These are phyloP conservation scores for Smallanthus sonchifolius DNA, from an alignment of 129 eudicot species.

Conservation along the genomic window DNA sequence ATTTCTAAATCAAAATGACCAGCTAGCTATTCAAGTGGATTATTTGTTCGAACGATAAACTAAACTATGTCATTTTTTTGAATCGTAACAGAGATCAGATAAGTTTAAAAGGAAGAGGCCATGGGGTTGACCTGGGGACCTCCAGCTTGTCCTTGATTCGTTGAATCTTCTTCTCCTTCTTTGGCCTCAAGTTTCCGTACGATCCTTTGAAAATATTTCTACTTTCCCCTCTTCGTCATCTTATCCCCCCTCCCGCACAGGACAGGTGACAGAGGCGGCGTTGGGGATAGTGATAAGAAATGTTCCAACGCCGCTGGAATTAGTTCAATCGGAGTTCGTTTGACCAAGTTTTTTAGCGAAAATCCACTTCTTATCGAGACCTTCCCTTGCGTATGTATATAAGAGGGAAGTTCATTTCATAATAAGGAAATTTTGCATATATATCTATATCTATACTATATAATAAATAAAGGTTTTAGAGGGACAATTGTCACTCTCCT, in stretches of 20 bases:
- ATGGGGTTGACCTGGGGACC: constrained; percentile 98
- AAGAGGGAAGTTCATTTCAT: no score
- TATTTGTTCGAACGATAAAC: not conserved
- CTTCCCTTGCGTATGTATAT: no score
- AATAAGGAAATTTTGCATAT: no score
- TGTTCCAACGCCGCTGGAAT: no score
- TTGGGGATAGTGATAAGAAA: constrained; percentile 45
- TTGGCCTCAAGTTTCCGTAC: constrained; percentile 78
- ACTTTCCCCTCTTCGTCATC: constrained; percentile 82
- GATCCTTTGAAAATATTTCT: constrained; percentile 88
- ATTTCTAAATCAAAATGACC: not conserved
- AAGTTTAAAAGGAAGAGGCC: constrained; percentile 98
- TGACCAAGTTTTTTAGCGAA: no score
- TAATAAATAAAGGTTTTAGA: no score
- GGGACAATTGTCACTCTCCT: no score
- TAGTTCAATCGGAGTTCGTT: no score
- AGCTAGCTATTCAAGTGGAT: not conserved
- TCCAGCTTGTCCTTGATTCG: constrained; percentile 88
- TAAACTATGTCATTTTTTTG: constrained; percentile 1
- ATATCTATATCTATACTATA: no score
- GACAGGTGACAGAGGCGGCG: constrained; percentile 36
- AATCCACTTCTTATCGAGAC: no score
- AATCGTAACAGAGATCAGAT: constrained; percentile 25
- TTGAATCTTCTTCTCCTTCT: constrained; percentile 76
- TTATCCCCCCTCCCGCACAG: constrained; percentile 95